Evolutionary conservation across 1,139 yeast genomes (phyloP), one percentile per base, ranked within the genome.

Genomic region (Yamadazyma dushanensis): DNA sequence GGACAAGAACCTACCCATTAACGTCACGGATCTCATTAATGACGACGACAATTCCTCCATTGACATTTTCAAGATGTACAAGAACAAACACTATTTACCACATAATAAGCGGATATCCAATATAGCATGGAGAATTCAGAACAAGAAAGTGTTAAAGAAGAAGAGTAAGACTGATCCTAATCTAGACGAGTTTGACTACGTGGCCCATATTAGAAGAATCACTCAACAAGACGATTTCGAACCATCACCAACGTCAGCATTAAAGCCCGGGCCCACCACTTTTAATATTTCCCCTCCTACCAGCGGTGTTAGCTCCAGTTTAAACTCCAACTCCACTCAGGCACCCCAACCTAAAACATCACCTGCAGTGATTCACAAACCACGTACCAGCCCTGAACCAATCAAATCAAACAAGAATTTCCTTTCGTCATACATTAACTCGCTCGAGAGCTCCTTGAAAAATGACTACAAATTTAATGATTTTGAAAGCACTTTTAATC

Each of bases 71-170:
- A 63, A 66, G 46, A 69, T 70, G 75, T 70, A 70, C 47, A 66
- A 60, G 46, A 60, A 63, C 41, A 70, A 70, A 50, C 52, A 51
- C 38, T 69, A 66, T 45, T 52, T 70, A 37, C 76, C 76, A 9
- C 70, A 70, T 48, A 64, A 64, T 47, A 61, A 65, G 41, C 53
- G 76, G 32, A 68, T 70, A 17, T 58, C 69, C 29, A 70, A 70
- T 49, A 60, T 70, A 17, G 76, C 76, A 6, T 70, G 75, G 75
- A 53, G 76, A 39, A 68, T 70, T 37, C 73, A 70, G 36, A 69
- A 66, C 48, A 54, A 53, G 30, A 69, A 70, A 46, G 29, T 56
- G 32, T 29, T 62, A 29, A 36, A 35, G 9, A 16, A 21, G 6
- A 17, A 29, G 21, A 29, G 35, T 11, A 8, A 14, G 13, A 16